phyloP scores from a whole-genome alignment of 1,139 yeast genomes.

The Nadsonia commutata region DNA sequence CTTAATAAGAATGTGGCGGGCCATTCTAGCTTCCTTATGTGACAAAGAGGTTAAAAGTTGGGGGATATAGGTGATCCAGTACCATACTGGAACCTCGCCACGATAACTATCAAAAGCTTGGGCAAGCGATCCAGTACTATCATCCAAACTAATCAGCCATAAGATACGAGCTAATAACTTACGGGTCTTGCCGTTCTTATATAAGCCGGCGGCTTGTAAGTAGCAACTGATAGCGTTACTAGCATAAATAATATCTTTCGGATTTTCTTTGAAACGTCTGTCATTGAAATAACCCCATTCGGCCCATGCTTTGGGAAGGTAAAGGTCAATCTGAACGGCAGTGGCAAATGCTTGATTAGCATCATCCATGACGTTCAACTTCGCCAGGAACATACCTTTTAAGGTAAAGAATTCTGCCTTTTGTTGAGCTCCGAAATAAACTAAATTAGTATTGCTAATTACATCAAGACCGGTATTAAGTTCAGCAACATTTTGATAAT shows the following conservation, averaged over 20 bases:
- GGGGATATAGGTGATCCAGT: constrained; percentile 95
- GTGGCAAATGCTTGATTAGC: constrained; percentile 97
- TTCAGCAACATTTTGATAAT: constrained; percentile 79
- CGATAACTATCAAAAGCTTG: constrained; percentile 84
- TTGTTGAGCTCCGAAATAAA: constrained; percentile 91
- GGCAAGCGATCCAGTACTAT: constrained; percentile 62
- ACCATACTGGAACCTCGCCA: constrained; percentile 98
- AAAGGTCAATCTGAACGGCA: constrained; percentile 89
- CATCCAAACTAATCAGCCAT: constrained; percentile 91
- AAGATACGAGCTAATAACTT: constrained; percentile 75
- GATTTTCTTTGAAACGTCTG: constrained; percentile 70
- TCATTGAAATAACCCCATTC: constrained; percentile 98
- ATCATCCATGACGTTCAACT: constrained; percentile 76
- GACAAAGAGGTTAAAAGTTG: constrained; percentile 82
- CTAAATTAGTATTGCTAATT: constrained; percentile 88
- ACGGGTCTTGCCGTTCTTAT: constrained; percentile 84
- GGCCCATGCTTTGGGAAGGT: constrained; percentile 97
- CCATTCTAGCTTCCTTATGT: constrained; percentile 79
- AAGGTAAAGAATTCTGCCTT: constrained; percentile 95
- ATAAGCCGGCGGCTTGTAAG: constrained; percentile 91
- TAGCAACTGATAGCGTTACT: constrained; percentile 92
- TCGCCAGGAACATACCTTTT: constrained; percentile 95
- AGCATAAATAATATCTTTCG: constrained; percentile 72
- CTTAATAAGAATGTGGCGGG: constrained; percentile 72
- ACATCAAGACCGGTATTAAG: constrained; percentile 91